Conservation (phyloP, 148 eudicot genomes). For the Chenopodium quinoa region DNA sequence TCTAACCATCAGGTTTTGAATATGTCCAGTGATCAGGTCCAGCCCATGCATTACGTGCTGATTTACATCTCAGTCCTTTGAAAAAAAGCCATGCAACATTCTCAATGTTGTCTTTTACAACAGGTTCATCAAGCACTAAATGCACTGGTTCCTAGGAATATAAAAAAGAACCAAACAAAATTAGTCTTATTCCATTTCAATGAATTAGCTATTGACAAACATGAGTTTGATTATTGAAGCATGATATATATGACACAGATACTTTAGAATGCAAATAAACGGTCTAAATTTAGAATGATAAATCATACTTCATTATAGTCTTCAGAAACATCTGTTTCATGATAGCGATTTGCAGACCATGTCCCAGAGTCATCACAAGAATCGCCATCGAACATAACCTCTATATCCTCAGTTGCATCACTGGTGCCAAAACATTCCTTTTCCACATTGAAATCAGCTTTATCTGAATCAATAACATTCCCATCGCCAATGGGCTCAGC, state of each 20-base stretch:
- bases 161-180: constrained; percentile 6
- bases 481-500: neutral
- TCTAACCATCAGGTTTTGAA: constrained; percentile 59
- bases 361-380: constrained; percentile 42
- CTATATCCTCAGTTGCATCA: constrained; percentile 12
- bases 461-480: constrained; percentile 10
- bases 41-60: constrained; percentile 87
- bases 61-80: constrained; percentile 48
- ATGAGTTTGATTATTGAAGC: neutral
- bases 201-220: neutral
- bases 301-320: constrained; percentile 46
- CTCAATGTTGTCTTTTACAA: constrained; percentile 45
- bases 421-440: constrained; percentile 3
- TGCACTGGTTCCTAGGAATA: constrained; percentile 45
- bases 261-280: neutral
- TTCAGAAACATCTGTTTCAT: constrained; percentile 46
- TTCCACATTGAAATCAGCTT: constrained; percentile 12
- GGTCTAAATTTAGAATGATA: too few relatives aligned
- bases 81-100: constrained; percentile 53
- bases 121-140: constrained; percentile 34
- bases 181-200: neutral
- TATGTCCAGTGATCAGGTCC: constrained; percentile 97
- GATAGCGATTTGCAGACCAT: constrained; percentile 50
- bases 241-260: too few relatives aligned
- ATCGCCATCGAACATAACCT: constrained; percentile 34